These are phyloP conservation scores for Beauveria rudraprayagi DNA, from an alignment of 2,329 filamentous ascomycete genomes.

Conservation along the genomic window DNA sequence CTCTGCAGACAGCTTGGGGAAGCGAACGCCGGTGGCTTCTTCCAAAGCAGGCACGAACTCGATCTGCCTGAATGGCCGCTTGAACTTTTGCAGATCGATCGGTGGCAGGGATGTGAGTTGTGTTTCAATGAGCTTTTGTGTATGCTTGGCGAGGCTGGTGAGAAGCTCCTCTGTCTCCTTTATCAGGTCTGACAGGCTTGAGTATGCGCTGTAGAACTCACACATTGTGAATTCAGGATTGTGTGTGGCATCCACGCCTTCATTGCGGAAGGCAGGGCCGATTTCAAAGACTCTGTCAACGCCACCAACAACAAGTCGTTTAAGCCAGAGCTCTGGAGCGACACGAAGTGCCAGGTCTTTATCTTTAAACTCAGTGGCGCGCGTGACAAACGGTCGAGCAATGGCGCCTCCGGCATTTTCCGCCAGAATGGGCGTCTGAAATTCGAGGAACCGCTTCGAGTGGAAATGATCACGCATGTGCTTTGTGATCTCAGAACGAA, in stretches of 20 bases:
- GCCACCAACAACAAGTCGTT: conserved; percentile 81
- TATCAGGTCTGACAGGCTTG: conserved; percentile 68
- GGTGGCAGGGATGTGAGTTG: conserved; percentile 38
- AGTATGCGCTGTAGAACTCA: conserved; percentile 90
- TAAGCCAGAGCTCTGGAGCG: conserved; percentile 91
- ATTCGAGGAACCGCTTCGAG: conserved; percentile 68
- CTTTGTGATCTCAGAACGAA: conserved; percentile 67
- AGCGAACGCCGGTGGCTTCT: conserved; percentile 49
- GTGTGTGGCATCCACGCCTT: conserved; percentile 83
- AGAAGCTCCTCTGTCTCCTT: conserved; percentile 66
- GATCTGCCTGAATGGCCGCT: conserved; percentile 55
- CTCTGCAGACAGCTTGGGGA: conserved; percentile 54
- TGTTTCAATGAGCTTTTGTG: conserved; percentile 36
- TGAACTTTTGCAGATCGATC: conserved; percentile 40
- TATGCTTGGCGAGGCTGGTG: conserved; percentile 45
- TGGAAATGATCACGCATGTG: conserved; percentile 68
- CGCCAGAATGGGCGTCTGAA: conserved; percentile 83
- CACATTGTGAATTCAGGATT: conserved; percentile 97
- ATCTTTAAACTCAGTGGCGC: conserved; percentile 65
- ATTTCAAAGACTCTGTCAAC: conserved; percentile 90
- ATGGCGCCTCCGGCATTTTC: conserved; percentile 77
- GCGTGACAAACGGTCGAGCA: conserved; percentile 78
- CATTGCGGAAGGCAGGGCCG: conserved; percentile 85
- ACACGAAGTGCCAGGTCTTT: conserved; percentile 72
- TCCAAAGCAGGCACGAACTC: conserved; percentile 81